Percentiles rank a stretch among this genome's conserved stretches.
Conservation (phyloP, 495 filamentous ascomycete species). For the Hypoxylon fragiforme region DNA sequence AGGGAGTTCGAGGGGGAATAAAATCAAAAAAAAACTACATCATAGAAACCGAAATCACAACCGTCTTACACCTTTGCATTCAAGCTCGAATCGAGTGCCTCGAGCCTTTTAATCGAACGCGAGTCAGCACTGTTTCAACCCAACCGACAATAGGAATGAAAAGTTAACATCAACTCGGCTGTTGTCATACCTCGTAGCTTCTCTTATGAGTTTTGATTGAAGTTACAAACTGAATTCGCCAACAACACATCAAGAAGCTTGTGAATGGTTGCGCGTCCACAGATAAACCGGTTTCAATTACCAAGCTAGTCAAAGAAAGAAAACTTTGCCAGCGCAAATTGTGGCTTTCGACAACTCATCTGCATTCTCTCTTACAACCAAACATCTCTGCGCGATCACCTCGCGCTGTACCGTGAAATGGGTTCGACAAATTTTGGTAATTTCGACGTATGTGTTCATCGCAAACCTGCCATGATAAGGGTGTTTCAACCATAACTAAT, state of each 20-base stretch:
- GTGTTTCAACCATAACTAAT: neutral
- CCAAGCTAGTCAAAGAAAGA: slow-evolving; percentile 3
- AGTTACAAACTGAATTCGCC: neutral
- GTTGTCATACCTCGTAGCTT: too few relatives aligned
- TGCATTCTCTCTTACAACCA: slow-evolving; percentile 1
- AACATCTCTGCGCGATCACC: slow-evolving; percentile 21
- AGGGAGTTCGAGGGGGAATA: slow-evolving; percentile 28
- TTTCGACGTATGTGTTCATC: slow-evolving; percentile 70
- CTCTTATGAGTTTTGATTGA: too few relatives aligned
- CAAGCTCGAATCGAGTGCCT: slow-evolving; percentile 4
- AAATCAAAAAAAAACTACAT: slow-evolving; percentile 21
- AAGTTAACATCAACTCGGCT: too few relatives aligned
- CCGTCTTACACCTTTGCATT: neutral
- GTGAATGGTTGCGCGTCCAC: slow-evolving; percentile 2
- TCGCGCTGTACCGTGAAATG: slow-evolving; percentile 47
- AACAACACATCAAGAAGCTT: neutral
- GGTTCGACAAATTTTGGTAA: slow-evolving; percentile 81
- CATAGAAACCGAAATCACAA: slow-evolving; percentile 15
- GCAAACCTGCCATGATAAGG: neutral
- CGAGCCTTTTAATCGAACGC: slow-evolving; percentile 8
- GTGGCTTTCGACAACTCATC: slow-evolving; percentile 5
- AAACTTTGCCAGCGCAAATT: slow-evolving; percentile 8
- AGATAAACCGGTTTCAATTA: slow-evolving; percentile 2
- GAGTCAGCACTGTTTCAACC: slow-evolving; percentile 17
- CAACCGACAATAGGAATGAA: slow-evolving; percentile 6